Conservation (phyloP, 1,284 basidiomycete species). For the Ceratobasidium theobromae region DNA sequence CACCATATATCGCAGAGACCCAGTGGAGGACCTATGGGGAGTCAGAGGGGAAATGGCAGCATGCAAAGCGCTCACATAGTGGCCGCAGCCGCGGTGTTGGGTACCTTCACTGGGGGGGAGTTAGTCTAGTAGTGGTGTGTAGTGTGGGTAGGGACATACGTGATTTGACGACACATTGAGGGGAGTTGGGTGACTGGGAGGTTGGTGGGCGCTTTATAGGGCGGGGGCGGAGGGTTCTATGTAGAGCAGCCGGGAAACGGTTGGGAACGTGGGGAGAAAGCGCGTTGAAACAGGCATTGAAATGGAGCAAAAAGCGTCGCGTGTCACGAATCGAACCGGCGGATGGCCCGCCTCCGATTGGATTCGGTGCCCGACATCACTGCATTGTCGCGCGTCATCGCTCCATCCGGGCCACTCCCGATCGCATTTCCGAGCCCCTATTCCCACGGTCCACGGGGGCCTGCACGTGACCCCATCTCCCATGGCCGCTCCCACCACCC, state of each 20-base stretch:
- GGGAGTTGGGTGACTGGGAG: slow-evolving; percentile 6
- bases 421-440: slow-evolving; percentile 19
- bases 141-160: slow-evolving; percentile 32
- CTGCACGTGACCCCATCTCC: slow-evolving; percentile 12
- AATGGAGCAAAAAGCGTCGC: background rate
- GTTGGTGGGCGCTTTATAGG: background rate
- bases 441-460: background rate
- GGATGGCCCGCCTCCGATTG: slow-evolving; percentile 2
- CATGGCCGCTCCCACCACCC: slow-evolving; percentile 51
- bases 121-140: slow-evolving; percentile 12
- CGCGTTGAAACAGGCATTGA: background rate
- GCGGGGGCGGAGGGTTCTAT: background rate
- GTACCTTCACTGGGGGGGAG: slow-evolving; percentile 61
- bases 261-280: slow-evolving; percentile 3
- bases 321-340: background rate
- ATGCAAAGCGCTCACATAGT: slow-evolving; percentile 51
- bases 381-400: slow-evolving; percentile 5
- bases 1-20: slow-evolving; percentile 30
- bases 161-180: slow-evolving; percentile 37
- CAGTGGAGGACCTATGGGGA: slow-evolving; percentile 12
- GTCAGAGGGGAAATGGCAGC: slow-evolving; percentile 6
- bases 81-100: slow-evolving; percentile 64
- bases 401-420: background rate
- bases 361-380: slow-evolving; percentile 6
- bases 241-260: background rate